Evolutionary conservation across 441 rosid genomes (phyloP).

Genomic region (Brassica hybrid): DNA sequence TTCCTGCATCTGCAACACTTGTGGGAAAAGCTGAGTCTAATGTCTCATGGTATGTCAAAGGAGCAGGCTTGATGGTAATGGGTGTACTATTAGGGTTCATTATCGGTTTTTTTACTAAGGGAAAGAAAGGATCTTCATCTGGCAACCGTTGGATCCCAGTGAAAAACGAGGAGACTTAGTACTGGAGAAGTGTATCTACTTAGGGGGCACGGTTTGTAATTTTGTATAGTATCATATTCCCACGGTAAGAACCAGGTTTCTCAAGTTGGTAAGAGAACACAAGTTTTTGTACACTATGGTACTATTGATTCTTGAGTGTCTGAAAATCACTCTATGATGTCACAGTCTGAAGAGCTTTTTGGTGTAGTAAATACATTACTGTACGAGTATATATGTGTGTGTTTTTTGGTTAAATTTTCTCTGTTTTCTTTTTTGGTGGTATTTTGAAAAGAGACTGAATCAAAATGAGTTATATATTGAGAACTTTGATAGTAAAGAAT

Average conservation of each 20-base stretch:
- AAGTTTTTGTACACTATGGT: constrained; percentile 14
- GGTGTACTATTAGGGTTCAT: constrained; percentile 68
- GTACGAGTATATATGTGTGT: constrained; percentile 8
- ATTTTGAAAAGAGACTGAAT: not conserved
- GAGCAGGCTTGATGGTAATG: constrained; percentile 62
- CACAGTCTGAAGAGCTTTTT: not conserved
- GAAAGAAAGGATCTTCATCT: constrained; percentile 48
- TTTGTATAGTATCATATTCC: constrained; percentile 29
- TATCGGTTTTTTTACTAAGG: constrained; percentile 61
- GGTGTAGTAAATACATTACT: constrained; percentile 2
- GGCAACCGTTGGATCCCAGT: constrained; percentile 66
- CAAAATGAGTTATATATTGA: not conserved
- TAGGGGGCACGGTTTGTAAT: constrained; percentile 15
- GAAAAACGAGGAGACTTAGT: constrained; percentile 62
- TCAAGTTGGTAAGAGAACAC: constrained; percentile 12
- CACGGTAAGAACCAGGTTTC: constrained; percentile 34
- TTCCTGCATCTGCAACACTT: constrained; percentile 18
- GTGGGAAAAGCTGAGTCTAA: constrained; percentile 38
- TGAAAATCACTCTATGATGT: not conserved
- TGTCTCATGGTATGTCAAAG: constrained; percentile 58
- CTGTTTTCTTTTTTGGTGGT: not conserved
- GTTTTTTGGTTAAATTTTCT: not conserved
- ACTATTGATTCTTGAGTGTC: constrained; percentile 21
- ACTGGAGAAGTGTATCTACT: not conserved
- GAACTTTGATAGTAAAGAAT: not conserved